Evolutionary conservation across 305 asterid genomes (phyloP), one percentile per base, ranked within the genome.

Genomic region (Stenogyne calaminthoides): DNA sequence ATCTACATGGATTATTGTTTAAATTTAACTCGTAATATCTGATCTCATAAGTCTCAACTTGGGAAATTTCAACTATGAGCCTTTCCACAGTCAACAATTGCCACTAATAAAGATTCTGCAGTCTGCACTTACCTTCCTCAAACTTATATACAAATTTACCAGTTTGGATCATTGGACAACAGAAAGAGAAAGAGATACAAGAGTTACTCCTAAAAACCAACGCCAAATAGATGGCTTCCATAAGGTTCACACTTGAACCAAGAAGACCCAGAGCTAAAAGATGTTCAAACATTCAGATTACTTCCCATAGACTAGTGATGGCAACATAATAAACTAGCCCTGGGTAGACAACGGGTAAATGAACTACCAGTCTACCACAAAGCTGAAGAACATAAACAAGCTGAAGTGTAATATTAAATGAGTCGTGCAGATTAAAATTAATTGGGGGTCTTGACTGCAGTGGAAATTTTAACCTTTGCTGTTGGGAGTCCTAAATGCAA

Each of bases 181-280:
- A 36, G 20, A 37, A 68, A 25, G 66, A 49, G 62, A 44, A 3
- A 14, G 52, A 27, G 18, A n/a, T n/a, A n/a, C n/a, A n/a, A n/a
- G n/a, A n/a, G n/a, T n/a, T n/a, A n/a, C n/a, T n/a, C n/a, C n/a
- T n/a, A n/a, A n/a, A n/a, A n/a, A n/a, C 19, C 34, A 20, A 20
- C 58, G 34, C 22, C 60, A 32, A 0, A 36, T 18, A 49, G 19
- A 68, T 60, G 66, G 40, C 51, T 49, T 52, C 65, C 14, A 61
- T 65, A 34, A 69, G 58, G 46, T 67, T 67, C 40, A 47, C 25
- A 68, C 67, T n/a, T 27, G 19, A 58, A 16, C n/a, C 6, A 72
- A 11, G 37, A 37, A 19, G 47, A 29, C 56, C 42, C 46, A 44
- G 16, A 32, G 8, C 10, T 46, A 11, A 49, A 37, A 51, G 20